Evolutionary conservation across 2,329 filamentous ascomycete species (phyloP), one percentile per base, ranked within the genome.

Genomic region (Aspergillus tamarii): DNA sequence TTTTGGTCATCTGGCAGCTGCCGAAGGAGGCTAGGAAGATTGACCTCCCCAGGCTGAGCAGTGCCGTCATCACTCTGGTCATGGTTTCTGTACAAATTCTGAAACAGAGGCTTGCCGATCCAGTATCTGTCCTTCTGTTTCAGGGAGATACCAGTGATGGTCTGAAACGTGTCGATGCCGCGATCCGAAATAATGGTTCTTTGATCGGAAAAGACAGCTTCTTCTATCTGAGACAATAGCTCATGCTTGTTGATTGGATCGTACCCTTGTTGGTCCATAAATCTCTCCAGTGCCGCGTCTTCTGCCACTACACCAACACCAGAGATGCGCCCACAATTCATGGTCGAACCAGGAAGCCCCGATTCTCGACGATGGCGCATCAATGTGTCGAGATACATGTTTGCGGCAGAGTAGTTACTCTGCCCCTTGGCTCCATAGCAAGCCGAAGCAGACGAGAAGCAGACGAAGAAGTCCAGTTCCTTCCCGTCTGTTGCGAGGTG

Each of bases 381-480:
- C 9, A 62, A 45, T 5, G 53, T 43, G n/a, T 62, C 46, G 11
- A 62, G 28, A 43, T 57, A 63, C 7, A 26, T 34, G 26, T 63
- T 63, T 19, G 48, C 59, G 9, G 62, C 59, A 5, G 59, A 43
- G 48, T 64, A 64, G 39, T 54, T 61, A 23, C 36, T 45, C 36
- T 64, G 59, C 7, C 54, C 59, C n/a, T 28, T 32, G 43, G 34
- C 48, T 7, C 62, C 62, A 10, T 55, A 23, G 16, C 53, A 28
- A 2, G 21, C 54, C 2, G 53, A 54, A 3, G 54, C 39, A 4
- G 62, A 64, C 5, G 59, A 61, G 23, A 61, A 54, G 46, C 32
- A 39, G 46, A 64, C 26, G 48, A 64, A 64, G 48, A 64, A 64
- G 28, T 61, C 59, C 21, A 64, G 30, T 8, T 30, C 14, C 11